Conservation (phyloP, 345 rosid species). For the Populus alba region DNA sequence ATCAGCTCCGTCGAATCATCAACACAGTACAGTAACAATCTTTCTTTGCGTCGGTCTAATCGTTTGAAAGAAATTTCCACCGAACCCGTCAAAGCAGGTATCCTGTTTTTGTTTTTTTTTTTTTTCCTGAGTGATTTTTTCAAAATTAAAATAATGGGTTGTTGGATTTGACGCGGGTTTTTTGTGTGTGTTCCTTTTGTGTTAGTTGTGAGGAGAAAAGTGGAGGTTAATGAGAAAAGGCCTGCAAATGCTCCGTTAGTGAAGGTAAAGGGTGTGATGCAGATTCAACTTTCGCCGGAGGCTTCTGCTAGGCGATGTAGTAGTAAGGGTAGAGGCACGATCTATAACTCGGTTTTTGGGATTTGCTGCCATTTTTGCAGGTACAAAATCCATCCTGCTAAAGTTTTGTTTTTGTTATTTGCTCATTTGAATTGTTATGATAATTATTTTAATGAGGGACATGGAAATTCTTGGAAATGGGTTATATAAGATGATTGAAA, state of each 20-base stretch:
- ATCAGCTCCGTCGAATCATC: not conserved
- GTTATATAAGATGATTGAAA: too few relatives aligned
- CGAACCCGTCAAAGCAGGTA: not conserved
- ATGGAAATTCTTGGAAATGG: not conserved
- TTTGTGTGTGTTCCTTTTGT: not conserved
- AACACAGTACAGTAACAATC: not conserved
- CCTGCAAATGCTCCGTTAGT: constrained; percentile 21
- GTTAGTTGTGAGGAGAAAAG: not conserved
- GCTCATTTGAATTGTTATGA: not conserved
- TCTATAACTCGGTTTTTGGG: constrained; percentile 37
- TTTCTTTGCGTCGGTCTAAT: constrained; percentile 18
- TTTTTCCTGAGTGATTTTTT: not conserved
- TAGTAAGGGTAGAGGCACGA: constrained; percentile 33
- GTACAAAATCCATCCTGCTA: constrained; percentile 11
- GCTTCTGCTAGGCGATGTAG: constrained; percentile 40
- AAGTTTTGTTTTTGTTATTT: not conserved
- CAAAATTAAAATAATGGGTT: not conserved
- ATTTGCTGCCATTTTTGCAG: constrained; percentile 54
- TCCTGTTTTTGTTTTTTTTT: not conserved
- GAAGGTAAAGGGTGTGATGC: not conserved
- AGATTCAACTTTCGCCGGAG: constrained; percentile 24
- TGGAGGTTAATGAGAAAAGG: not conserved
- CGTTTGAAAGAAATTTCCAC: constrained; percentile 4
- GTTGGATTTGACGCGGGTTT: not conserved
- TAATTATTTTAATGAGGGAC: not conserved